Percentiles rank a stretch among this genome's conserved stretches.
These are phyloP conservation scores for Jatropha podagrica DNA, from an alignment of 441 rosid genomes.

Conservation along the genomic window DNA sequence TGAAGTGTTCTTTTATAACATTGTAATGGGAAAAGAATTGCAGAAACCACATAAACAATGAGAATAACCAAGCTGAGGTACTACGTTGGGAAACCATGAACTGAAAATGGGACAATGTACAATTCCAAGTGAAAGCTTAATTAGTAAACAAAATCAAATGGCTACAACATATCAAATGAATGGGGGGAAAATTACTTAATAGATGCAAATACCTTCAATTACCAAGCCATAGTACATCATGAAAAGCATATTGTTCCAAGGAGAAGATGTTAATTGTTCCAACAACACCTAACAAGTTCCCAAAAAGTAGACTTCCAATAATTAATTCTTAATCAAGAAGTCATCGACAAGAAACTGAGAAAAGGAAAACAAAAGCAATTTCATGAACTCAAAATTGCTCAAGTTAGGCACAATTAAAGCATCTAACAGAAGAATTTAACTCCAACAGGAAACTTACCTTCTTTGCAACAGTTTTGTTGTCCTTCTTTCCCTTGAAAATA, in stretches of 20 bases:
- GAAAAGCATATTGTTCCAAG: constrained; percentile 87
- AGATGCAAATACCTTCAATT: constrained; percentile 62
- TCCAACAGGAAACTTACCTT: constrained; percentile 47
- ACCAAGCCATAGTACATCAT: constrained; percentile 87
- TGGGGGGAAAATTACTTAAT: background rate
- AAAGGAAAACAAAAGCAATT: background rate
- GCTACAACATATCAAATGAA: background rate
- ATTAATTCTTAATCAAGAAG: constrained; percentile 1
- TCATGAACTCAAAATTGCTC: background rate
- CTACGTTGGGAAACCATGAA: background rate
- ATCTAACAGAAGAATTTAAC: background rate
- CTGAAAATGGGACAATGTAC: background rate
- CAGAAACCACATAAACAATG: too few species aligned
- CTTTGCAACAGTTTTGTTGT: constrained; percentile 66
- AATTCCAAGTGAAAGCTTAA: background rate
- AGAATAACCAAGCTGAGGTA: too few species aligned
- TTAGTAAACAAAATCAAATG: background rate
- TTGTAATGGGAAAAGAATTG: too few species aligned
- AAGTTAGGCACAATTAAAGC: background rate
- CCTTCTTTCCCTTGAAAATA: constrained; percentile 75
- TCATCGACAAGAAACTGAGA: background rate
- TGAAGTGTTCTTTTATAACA: too few species aligned
- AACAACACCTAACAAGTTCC: constrained; percentile 56
- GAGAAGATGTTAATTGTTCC: constrained; percentile 79
- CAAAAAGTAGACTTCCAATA: background rate